Evolutionary conservation across 179 eudicot species (phyloP).

Genomic region (Heliamphora pulchella): DNA sequence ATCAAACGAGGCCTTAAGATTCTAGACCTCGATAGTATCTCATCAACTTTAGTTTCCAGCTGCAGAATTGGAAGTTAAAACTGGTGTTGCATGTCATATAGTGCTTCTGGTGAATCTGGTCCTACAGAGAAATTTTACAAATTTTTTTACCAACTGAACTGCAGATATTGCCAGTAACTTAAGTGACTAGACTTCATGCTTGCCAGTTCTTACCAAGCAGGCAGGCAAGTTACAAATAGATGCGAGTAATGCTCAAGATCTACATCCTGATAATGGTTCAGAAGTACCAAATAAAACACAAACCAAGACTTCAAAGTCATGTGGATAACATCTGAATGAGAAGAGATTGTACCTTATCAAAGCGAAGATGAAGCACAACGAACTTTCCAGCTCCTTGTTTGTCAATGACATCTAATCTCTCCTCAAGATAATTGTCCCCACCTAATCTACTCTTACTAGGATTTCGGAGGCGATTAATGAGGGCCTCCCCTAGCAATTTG

Average conservation of each 20-base stretch:
- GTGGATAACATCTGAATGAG: background rate
- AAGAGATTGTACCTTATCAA: conserved; percentile 63
- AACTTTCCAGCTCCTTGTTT: conserved; percentile 50
- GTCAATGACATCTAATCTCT: conserved; percentile 28
- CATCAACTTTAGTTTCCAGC: background rate
- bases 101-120: background rate
- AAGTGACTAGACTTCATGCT: background rate
- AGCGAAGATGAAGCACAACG: conserved; percentile 89
- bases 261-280: background rate
- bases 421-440: conserved; percentile 28
- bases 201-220: conserved; percentile 12
- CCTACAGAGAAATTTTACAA: background rate
- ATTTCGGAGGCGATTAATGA: conserved; percentile 54
- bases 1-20: background rate
- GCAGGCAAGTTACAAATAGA: background rate
- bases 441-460: conserved; percentile 29
- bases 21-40: background rate
- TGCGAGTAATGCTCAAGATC: background rate
- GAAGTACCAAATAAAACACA: background rate
- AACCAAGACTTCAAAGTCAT: background rate
- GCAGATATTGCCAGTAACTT: conserved; percentile 6
- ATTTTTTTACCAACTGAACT: background rate
- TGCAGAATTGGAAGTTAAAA: background rate
- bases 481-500: conserved; percentile 62
- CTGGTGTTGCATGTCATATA: background rate